A percentile compares a stretch with the other conserved stretches of the same genome.
Evolutionary conservation across 2,329 filamentous ascomycete genomes (phyloP).

Genomic region (Aspergillus piperis): DNA sequence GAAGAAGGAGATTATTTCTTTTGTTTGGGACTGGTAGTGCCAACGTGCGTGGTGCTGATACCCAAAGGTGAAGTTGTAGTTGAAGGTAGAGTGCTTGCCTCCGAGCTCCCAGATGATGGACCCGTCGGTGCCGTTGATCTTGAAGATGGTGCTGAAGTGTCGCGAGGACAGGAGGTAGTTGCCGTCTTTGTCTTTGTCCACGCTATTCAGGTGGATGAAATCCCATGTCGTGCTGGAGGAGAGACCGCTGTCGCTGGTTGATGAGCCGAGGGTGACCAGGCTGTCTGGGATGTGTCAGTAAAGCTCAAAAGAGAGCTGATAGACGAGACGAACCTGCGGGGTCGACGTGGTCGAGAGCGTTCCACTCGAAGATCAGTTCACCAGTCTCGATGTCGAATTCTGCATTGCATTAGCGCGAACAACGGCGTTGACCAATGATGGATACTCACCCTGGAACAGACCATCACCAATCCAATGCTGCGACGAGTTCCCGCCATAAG

Average conservation of each 20-base stretch:
- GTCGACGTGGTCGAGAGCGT: slow-evolving; percentile 57
- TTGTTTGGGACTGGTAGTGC: slow-evolving; percentile 43
- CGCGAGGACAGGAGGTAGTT: slow-evolving; percentile 54
- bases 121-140: slow-evolving; percentile 49
- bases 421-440: slow-evolving; percentile 23
- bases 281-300: slow-evolving; percentile 38
- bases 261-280: slow-evolving; percentile 50
- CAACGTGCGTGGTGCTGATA: slow-evolving; percentile 56
- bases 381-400: slow-evolving; percentile 55
- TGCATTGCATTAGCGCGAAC: slow-evolving; percentile 10
- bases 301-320: slow-evolving; percentile 16
- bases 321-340: slow-evolving; percentile 46
- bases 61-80: slow-evolving; percentile 49
- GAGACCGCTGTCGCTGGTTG: slow-evolving; percentile 43
- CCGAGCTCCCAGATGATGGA: slow-evolving; percentile 53
- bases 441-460: slow-evolving; percentile 53
- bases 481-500: slow-evolving; percentile 50
- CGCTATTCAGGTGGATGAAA: slow-evolving; percentile 54
- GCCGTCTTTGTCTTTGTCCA: slow-evolving; percentile 43
- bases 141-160: slow-evolving; percentile 49
- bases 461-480: slow-evolving; percentile 60
- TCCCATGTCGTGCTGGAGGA: slow-evolving; percentile 50
- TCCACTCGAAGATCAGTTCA: slow-evolving; percentile 61
- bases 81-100: slow-evolving; percentile 49
- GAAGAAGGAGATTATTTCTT: slow-evolving; percentile 56